These are phyloP conservation scores for Malus hybrid DNA, from an alignment of 331 rosid genomes.

Conservation along the genomic window DNA sequence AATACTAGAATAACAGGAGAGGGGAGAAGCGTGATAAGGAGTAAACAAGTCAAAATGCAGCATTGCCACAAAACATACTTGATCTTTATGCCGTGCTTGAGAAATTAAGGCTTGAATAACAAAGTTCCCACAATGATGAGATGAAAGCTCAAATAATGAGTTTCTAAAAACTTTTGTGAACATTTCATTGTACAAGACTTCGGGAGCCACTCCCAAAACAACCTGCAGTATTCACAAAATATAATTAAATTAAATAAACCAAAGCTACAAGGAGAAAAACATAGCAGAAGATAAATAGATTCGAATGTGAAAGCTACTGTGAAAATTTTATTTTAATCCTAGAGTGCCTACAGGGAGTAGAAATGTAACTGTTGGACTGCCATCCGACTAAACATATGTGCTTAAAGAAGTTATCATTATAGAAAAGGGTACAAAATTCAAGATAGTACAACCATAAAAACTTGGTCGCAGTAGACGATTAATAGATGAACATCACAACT, in stretches of 20 bases:
- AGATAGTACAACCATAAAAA: background rate
- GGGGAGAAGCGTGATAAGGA: background rate
- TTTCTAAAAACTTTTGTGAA: conserved; percentile 55
- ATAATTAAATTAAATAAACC: background rate
- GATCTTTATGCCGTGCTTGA: conserved; percentile 39
- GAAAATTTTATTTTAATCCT: background rate
- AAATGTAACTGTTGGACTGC: background rate
- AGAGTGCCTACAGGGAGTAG: background rate
- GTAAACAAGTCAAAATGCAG: background rate
- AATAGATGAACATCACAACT: background rate
- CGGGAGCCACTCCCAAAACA: conserved; percentile 91
- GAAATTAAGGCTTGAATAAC: conserved; percentile 88
- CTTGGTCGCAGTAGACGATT: background rate
- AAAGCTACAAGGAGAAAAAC: background rate
- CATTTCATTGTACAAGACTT: conserved; percentile 54
- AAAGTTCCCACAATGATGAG: conserved; percentile 81
- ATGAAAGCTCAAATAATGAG: conserved; percentile 67
- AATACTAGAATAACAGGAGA: conserved; percentile 1
- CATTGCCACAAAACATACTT: conserved; percentile 36
- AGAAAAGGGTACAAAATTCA: background rate
- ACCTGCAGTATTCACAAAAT: conserved; percentile 43
- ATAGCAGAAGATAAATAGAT: background rate
- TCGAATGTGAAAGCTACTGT: background rate
- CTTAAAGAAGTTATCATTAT: background rate
- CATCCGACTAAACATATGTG: background rate